Evolutionary conservation across 352 stramenopile species (phyloP).

Genomic region (Pythium guiyangense): DNA sequence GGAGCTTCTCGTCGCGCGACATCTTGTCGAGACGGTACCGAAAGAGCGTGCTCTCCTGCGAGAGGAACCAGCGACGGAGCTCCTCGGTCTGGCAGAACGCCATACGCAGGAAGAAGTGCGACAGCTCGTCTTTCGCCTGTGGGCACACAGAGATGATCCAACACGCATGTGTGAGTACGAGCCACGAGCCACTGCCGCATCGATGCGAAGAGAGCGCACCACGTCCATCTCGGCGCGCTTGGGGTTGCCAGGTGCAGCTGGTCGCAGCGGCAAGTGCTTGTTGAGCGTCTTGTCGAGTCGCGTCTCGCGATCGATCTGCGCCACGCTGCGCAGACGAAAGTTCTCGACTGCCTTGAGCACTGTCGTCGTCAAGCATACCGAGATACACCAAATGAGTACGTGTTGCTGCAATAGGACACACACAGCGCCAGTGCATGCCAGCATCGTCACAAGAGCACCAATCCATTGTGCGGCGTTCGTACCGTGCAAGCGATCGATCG

Average conservation of each 20-base stretch:
- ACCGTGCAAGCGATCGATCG: constrained; percentile 94
- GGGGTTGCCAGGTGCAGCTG: constrained; percentile 23
- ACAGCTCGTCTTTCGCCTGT: constrained; percentile 90
- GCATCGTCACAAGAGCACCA: not conserved
- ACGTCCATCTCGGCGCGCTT: constrained; percentile 62
- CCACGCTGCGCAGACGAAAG: constrained; percentile 72
- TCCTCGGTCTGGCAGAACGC: constrained; percentile 98
- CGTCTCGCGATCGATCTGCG: constrained; percentile 62
- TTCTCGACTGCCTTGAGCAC: constrained; percentile 87
- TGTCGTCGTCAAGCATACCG: not conserved
- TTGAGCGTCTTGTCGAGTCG: constrained; percentile 85
- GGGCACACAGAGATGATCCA: not conserved
- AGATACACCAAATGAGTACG: not conserved
- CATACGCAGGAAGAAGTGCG: constrained; percentile 97
- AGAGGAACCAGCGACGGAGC: constrained; percentile 96
- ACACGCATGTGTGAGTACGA: not conserved
- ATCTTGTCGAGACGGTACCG: constrained; percentile 89
- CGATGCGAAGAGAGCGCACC: constrained; percentile 9
- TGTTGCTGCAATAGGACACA: not conserved
- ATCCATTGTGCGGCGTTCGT: not conserved
- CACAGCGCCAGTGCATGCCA: not conserved
- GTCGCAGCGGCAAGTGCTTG: constrained; percentile 75
- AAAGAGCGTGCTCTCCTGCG: constrained; percentile 95
- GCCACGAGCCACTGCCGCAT: not conserved
- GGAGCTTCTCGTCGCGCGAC: constrained; percentile 79